Base-by-base conservation (phyloP, 352 stramenopile species). In the Phytophthora kernoviae region DNA sequence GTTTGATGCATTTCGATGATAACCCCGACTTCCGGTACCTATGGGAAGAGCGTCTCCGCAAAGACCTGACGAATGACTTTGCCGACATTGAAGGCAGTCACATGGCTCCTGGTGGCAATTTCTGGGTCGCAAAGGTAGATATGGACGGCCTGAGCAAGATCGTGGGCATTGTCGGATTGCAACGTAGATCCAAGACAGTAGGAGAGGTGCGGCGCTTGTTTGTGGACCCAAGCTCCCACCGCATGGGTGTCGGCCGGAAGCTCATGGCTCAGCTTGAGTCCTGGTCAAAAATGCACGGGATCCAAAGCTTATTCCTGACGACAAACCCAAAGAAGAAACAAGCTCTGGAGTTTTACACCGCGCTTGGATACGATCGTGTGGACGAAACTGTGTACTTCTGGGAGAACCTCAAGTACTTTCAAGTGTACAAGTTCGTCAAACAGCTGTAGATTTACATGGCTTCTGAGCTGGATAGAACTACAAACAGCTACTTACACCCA, bases 151-250 rank as follows among this genome's bases (percentile, higher is more conserved):
- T 21, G 20, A 54, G 24, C 27, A 36, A 50, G 15, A 44, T 70
- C 11, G 65, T 62, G 15, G 65, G 61, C n/a, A 74, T 74, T 39
- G 26, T 55, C 21, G 65, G 65, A 2, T 37, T 74, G 12, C 46
- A 68, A 27, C 62, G 62, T 22, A 43, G 44, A 55, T 32, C 45
- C 3, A 42, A 64, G 30, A 22, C 5, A 8, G 42, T 62, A 12
- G 66, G 55, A 3, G 52, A 75, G 15, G 39, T 75, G n/a, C 51
- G 62, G 1, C 65, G 56, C 17, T 39, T 75, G 42, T 71, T 70
- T 41, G 66, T 75, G 30, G 57, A 68, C 21, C 42, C 54, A 14
- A 58, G 47, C 12, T 65, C 47, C 30, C 61, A 75, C 12, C 55
- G 66, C 30, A 48, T 75, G 27, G 61, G 51, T 20, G 17, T 70